Percentiles rank a stretch among this genome's conserved stretches.
Conservation (phyloP, 257 asterid genomes). For the Craterostigma plantagineum region DNA sequence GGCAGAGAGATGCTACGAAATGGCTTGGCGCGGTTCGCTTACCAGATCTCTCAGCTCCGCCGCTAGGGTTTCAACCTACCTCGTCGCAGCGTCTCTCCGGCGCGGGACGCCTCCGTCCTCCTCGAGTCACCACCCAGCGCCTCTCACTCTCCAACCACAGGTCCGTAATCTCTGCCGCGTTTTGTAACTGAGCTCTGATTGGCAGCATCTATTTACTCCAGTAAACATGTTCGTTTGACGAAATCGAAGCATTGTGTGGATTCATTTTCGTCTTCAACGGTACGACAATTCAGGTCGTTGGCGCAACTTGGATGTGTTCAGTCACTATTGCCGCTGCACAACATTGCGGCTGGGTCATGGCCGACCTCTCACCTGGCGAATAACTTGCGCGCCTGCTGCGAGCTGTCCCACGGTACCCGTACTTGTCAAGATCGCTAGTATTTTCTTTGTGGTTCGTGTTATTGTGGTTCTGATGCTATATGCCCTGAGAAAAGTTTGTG, state of each 20-base stretch:
- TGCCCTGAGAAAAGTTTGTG: too few species aligned
- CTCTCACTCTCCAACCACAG: slow-evolving; percentile 59
- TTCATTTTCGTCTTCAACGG: slow-evolving; percentile 1
- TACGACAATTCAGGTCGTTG: slow-evolving; percentile 47
- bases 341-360: slow-evolving; percentile 22
- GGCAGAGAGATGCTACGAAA: slow-evolving; percentile 8
- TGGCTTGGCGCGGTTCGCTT: slow-evolving; percentile 92
- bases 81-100: slow-evolving; percentile 31
- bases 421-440: slow-evolving; percentile 98
- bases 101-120: slow-evolving; percentile 31
- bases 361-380: slow-evolving; percentile 56
- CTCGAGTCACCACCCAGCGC: slow-evolving; percentile 57
- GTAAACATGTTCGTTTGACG: too few species aligned
- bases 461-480: slow-evolving; percentile 13
- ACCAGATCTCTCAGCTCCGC: slow-evolving; percentile 54
- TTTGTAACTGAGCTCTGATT: too few species aligned
- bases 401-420: slow-evolving; percentile 97
- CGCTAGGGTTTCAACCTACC: slow-evolving; percentile 55
- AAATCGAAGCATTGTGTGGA: neutral
- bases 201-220: too few species aligned
- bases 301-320: slow-evolving; percentile 65
- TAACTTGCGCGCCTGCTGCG: slow-evolving; percentile 73
- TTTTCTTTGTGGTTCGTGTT: slow-evolving; percentile 49
- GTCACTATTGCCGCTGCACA: slow-evolving; percentile 52
- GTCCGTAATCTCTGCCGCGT: slow-evolving; percentile 19